A percentile compares a stretch with the other conserved stretches of the same genome.
Evolutionary conservation across 108 stramenopile genomes (phyloP).

Genomic region (Fragilaria radians): DNA sequence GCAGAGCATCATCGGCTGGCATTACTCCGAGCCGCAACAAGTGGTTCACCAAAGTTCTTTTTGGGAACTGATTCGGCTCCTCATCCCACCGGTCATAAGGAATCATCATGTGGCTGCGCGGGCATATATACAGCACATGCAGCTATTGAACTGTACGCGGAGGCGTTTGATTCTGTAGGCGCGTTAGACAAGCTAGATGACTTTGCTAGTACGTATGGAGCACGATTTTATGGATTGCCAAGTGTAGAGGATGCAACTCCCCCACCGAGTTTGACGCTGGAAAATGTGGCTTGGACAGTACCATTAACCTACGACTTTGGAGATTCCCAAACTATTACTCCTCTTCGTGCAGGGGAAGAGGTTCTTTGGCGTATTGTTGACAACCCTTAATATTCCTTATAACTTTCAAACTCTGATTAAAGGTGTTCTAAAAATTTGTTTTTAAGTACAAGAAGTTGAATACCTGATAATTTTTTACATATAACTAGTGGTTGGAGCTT

Average conservation of each 20-base stretch:
- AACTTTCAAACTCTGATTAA: too few species aligned
- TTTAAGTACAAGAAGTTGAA: too few species aligned
- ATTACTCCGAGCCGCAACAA: constrained; percentile 84
- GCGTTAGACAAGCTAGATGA: constrained; percentile 85
- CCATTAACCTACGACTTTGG: constrained; percentile 81
- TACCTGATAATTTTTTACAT: too few species aligned
- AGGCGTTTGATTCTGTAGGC: constrained; percentile 88
- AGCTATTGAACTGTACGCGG: constrained; percentile 92
- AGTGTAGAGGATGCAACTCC: constrained; percentile 34
- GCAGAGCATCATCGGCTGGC: constrained; percentile 91
- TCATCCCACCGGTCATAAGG: constrained; percentile 77
- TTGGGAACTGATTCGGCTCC: constrained; percentile 98
- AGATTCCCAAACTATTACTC: constrained; percentile 46
- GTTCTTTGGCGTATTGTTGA: constrained; percentile 71
- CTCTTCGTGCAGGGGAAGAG: constrained; percentile 82
- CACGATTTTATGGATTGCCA: constrained; percentile 91
- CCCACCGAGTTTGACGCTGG: constrained; percentile 49
- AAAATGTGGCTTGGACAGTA: constrained; percentile 76
- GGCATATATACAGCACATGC: constrained; percentile 95
- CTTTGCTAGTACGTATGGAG: constrained; percentile 84
- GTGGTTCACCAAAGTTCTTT: constrained; percentile 92
- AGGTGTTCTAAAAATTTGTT: too few species aligned
- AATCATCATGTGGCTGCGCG: constrained; percentile 91
- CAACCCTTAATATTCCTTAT: too few species aligned
- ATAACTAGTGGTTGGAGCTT: too few species aligned